A percentile compares a stretch with the other conserved stretches of the same genome.
phyloP scores from a whole-genome alignment of 306 rosid species.

The Prosopis cineraria region DNA sequence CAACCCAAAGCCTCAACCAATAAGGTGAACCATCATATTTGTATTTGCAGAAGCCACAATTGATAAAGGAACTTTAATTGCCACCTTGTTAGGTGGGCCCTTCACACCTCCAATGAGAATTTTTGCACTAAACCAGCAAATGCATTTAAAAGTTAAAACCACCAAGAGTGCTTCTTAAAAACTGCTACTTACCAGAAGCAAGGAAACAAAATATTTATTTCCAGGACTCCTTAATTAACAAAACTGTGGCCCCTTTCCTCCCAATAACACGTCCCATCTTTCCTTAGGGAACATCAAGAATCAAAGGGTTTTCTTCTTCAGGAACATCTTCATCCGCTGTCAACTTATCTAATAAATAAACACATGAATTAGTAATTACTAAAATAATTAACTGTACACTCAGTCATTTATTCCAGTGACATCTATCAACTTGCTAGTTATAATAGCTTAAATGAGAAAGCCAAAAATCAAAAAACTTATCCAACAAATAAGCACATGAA shows the following conservation, averaged over 20 bases:
- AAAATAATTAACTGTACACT: conserved; percentile 12
- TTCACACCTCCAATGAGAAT: conserved; percentile 78
- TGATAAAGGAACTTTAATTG: conserved; percentile 42
- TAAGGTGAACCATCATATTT: too few relatives aligned
- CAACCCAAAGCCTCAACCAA: too few relatives aligned
- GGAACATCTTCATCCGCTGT: conserved; percentile 55
- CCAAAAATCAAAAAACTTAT: conserved; percentile 49
- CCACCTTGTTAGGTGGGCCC: conserved; percentile 96
- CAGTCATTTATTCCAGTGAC: conserved; percentile 9
- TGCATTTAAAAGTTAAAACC: conserved; percentile 11
- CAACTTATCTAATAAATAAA: conserved; percentile 51
- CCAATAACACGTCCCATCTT: conserved; percentile 94
- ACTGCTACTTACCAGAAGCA: conserved; percentile 13
- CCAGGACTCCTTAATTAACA: conserved; percentile 85
- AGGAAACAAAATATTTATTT: conserved; percentile 51
- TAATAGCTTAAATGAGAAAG: conserved; percentile 1
- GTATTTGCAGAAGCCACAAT: too few relatives aligned
- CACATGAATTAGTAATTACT: conserved; percentile 29
- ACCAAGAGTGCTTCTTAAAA: conserved; percentile 9
- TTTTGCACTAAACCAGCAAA: conserved; percentile 72
- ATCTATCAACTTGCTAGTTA: not conserved
- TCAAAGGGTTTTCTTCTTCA: conserved; percentile 91
- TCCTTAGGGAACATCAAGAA: conserved; percentile 84
- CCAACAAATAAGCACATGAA: conserved; percentile 42
- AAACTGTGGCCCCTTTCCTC: conserved; percentile 73